Percentiles rank a stretch among this genome's conserved stretches.
phyloP scores from a whole-genome alignment of 2,329 filamentous ascomycete genomes.

The Apiospora sp. region DNA sequence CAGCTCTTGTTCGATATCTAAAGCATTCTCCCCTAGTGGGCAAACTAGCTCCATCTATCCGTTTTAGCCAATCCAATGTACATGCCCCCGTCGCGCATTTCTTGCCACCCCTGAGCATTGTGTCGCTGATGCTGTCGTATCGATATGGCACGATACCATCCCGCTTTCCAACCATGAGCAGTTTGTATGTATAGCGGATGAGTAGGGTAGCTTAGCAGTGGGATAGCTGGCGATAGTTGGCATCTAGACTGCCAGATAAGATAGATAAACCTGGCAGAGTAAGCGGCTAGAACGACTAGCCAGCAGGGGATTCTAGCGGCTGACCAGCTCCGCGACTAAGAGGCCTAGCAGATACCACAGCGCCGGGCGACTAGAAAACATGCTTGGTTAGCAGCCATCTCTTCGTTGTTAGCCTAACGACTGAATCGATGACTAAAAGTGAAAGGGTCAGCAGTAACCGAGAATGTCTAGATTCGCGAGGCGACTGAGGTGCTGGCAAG shows the following conservation, averaged over 20 bases:
- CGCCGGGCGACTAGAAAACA: neutral
- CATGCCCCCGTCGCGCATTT: neutral
- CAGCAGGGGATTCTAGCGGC: constrained; percentile 3
- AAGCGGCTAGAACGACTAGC: constrained; percentile 3
- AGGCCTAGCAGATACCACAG: neutral
- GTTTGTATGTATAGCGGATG: neutral
- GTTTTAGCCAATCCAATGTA: neutral
- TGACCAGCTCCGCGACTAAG: neutral
- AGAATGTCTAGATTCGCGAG: neutral
- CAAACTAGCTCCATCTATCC: neutral
- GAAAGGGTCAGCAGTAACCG: neutral
- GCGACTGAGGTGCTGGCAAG: neutral
- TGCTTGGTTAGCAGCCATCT: neutral
- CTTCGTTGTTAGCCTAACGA: neutral
- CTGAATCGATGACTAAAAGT: neutral
- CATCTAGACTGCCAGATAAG: neutral
- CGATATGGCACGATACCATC: neutral
- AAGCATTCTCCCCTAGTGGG: neutral
- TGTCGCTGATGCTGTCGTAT: neutral
- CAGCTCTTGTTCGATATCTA: neutral
- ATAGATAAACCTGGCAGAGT: neutral
- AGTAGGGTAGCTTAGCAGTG: neutral
- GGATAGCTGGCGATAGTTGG: constrained; percentile 1
- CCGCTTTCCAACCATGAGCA: neutral
- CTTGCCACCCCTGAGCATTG: neutral